Evolutionary conservation across 2,329 filamentous ascomycete genomes (phyloP), one percentile per base, ranked within the genome.

Genomic region (Oidium heveae): DNA sequence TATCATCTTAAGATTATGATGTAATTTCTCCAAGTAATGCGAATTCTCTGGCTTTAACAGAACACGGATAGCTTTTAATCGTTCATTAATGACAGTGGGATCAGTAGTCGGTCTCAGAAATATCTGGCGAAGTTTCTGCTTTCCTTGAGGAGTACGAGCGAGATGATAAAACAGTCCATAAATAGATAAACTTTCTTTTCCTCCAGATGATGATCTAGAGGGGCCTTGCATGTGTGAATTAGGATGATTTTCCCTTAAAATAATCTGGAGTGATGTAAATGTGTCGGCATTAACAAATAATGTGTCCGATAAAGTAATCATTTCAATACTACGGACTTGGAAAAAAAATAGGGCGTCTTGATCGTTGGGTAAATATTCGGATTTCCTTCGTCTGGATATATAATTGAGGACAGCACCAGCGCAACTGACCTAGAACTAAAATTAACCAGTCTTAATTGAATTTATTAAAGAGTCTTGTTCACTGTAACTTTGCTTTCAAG

Each of bases 251-350:
- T 95, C 88, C 1, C 82, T 79, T 55, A 83, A 81, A 28, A 94
- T 72, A 32, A 98, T 85, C 61, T 95, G 89, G 9, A 98, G 73
- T 1, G 87, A 87, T 15, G 77, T 68, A 44, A 96, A 69, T 0
- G 88, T 84, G 63, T 95, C 86, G 2, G 75, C 70, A 60, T 86
- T 91, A 59, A 95, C 72, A 62, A 91, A 86, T 79, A 89, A 86
- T 53, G 69, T 69, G 54, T 72, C 65, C 39, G 68, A 66, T 24
- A 94, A 69, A 34, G 74, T 81, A 66, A 93, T 87, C 77, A 86
- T 88, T 62, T 84, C 75, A 12, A 95, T 67, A 0, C 71, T 73
- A 24, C 67, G 71, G 28, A 94, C 71, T 7, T 71, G 72, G 59
- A 84, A 84, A 44, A 75, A 68, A 10, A 69, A 61, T n/a, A 69